A percentile compares a stretch with the other conserved stretches of the same genome.
These are phyloP conservation scores for Apophysomyces variabilis DNA, from an alignment of 371 early-diverging fungal genomes.

Conservation along the genomic window DNA sequence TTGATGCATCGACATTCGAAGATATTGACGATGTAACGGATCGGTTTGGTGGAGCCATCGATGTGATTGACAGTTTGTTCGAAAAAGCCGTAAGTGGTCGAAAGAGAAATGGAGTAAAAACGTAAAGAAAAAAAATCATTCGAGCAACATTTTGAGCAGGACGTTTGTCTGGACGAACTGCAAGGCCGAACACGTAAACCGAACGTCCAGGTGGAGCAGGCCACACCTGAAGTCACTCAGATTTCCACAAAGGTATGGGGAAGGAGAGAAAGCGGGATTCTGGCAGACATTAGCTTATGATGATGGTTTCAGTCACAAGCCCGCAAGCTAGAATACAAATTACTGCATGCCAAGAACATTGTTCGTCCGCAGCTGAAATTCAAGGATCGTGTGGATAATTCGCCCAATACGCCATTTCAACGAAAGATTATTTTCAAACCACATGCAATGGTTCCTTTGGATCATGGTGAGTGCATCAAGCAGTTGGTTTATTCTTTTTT, in stretches of 20 bases:
- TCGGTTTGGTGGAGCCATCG: constrained; percentile 67
- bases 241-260: constrained; percentile 46
- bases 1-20: constrained; percentile 34
- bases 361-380: constrained; percentile 89
- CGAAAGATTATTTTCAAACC: constrained; percentile 83
- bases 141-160: constrained; percentile 28
- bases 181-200: constrained; percentile 46
- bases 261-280: not conserved
- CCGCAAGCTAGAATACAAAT: constrained; percentile 54
- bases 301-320: constrained; percentile 6
- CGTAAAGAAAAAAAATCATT: not conserved
- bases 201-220: constrained; percentile 42
- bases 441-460: constrained; percentile 82
- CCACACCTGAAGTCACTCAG: constrained; percentile 61
- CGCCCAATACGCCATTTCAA: constrained; percentile 69
- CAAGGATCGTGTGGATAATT: constrained; percentile 87
- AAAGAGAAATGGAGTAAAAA: not conserved
- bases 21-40: constrained; percentile 76
- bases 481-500: not conserved
- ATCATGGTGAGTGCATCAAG: constrained; percentile 42
- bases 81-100: constrained; percentile 75
- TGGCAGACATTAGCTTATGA: not conserved
- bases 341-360: constrained; percentile 79
- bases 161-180: constrained; percentile 60
- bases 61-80: constrained; percentile 81